Conservation (phyloP, 371 early-diverging fungal genomes). For the Syncephalis fuscata region DNA sequence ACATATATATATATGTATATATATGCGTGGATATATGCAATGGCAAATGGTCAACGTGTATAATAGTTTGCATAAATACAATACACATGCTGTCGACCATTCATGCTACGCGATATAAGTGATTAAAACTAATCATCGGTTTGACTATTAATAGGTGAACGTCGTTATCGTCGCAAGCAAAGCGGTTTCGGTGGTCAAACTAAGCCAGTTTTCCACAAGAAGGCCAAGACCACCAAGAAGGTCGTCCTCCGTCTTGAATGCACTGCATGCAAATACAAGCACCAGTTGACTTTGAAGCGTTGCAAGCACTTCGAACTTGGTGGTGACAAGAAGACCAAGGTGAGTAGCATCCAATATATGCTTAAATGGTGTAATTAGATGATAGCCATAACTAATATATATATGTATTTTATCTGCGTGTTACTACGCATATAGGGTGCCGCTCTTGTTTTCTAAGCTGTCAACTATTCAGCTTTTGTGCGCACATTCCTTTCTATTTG, state of each 20-base stretch:
- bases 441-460: conserved; percentile 11
- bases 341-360: conserved; percentile 5
- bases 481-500: no score
- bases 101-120: no score
- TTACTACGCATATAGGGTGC: conserved; percentile 7
- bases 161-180: conserved; percentile 83
- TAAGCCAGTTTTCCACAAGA: conserved; percentile 94
- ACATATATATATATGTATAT: not conserved
- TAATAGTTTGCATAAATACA: no score
- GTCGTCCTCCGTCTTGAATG: conserved; percentile 97
- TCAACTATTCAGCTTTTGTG: no score
- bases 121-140: no score
- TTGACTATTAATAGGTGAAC: conserved; percentile 32
- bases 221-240: conserved; percentile 99
- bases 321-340: conserved; percentile 94
- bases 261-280: conserved; percentile 94
- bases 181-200: conserved; percentile 98
- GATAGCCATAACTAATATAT: not conserved
- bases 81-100: no score
- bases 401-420: not conserved
- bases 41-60: no score
- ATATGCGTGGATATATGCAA: not conserved
- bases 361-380: not conserved
- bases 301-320: conserved; percentile 99
- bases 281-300: conserved; percentile 90